A percentile compares a stretch with the other conserved stretches of the same genome.
These are phyloP conservation scores for Yarrowia yakushimensis DNA, from an alignment of 805 yeast genomes.

Conservation along the genomic window DNA sequence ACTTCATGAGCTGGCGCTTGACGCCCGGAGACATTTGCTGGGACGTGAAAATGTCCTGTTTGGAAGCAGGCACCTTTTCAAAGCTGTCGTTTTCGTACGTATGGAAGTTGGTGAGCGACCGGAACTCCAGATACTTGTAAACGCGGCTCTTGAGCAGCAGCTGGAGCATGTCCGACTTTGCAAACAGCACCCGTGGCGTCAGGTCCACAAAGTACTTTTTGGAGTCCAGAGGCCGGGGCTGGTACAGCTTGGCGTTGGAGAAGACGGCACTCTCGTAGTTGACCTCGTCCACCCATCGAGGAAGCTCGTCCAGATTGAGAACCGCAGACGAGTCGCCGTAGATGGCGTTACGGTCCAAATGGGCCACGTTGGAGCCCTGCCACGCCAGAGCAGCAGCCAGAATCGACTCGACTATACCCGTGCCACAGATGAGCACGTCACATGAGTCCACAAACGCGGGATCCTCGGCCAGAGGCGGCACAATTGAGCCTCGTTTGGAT, in stretches of 20 bases:
- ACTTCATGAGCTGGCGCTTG: conserved; percentile 84
- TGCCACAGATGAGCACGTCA: conserved; percentile 88
- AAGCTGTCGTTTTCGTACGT: conserved; percentile 91
- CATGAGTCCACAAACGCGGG: conserved; percentile 48
- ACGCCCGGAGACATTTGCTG: conserved; percentile 69
- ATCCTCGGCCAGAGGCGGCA: conserved; percentile 42
- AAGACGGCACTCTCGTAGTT: conserved; percentile 49
- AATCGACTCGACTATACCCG: conserved; percentile 84
- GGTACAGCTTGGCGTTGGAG: conserved; percentile 72
- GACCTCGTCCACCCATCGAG: conserved; percentile 74
- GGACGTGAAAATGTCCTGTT: conserved; percentile 91
- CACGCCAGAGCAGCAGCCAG: conserved; percentile 93
- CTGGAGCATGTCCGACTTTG: conserved; percentile 80
- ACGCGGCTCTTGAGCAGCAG: conserved; percentile 81
- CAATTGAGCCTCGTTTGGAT: conserved; percentile 40
- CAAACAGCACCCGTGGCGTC: conserved; percentile 82
- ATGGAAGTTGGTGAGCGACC: conserved; percentile 82
- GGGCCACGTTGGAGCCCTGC: conserved; percentile 96
- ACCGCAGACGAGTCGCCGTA: conserved; percentile 91
- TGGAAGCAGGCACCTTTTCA: conserved; percentile 79
- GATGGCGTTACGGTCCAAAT: conserved; percentile 76
- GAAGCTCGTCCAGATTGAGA: conserved; percentile 78
- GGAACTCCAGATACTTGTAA: conserved; percentile 87
- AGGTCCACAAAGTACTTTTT: conserved; percentile 84
- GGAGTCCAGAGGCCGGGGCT: conserved; percentile 63